phyloP scores from a whole-genome alignment of 441 rosid species.

The Macaranga tanarius region DNA sequence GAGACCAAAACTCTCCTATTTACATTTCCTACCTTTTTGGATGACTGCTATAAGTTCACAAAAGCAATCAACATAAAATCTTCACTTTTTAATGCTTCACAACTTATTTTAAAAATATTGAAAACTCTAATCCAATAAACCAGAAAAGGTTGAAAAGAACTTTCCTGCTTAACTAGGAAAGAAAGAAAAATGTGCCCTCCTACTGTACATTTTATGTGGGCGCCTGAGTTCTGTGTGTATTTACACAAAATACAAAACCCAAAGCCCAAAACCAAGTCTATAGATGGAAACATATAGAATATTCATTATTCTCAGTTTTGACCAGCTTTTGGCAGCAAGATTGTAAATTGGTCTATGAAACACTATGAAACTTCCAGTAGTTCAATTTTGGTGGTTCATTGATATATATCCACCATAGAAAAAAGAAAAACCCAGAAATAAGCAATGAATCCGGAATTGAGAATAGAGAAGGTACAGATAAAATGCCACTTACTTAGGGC shows the following conservation, averaged over 20 bases:
- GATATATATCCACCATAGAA: not conserved
- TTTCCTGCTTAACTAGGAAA: not conserved
- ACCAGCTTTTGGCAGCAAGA: not conserved
- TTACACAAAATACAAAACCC: not conserved
- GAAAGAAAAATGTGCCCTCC: not conserved
- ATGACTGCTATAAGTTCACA: not conserved
- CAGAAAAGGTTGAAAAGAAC: not conserved
- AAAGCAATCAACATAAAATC: not conserved
- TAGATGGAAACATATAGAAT: no score
- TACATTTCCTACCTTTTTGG: not conserved
- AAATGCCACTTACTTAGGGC: constrained; percentile 59
- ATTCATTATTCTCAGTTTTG: not conserved
- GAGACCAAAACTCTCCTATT: not conserved
- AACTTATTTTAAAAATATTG: not conserved
- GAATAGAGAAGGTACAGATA: not conserved
- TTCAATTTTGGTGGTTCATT: not conserved
- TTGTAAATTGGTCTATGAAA: not conserved
- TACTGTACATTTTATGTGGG: not conserved
- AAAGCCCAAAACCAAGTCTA: not conserved
- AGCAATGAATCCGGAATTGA: not conserved
- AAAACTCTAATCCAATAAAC: not conserved
- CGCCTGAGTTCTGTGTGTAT: not conserved
- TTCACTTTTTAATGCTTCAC: not conserved
- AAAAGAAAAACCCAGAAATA: not conserved
- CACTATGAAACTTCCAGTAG: not conserved